Percentiles rank a stretch among this genome's conserved stretches.
Conservation (phyloP, 202 grass and related monocot genomes). For the Carex arenaria region DNA sequence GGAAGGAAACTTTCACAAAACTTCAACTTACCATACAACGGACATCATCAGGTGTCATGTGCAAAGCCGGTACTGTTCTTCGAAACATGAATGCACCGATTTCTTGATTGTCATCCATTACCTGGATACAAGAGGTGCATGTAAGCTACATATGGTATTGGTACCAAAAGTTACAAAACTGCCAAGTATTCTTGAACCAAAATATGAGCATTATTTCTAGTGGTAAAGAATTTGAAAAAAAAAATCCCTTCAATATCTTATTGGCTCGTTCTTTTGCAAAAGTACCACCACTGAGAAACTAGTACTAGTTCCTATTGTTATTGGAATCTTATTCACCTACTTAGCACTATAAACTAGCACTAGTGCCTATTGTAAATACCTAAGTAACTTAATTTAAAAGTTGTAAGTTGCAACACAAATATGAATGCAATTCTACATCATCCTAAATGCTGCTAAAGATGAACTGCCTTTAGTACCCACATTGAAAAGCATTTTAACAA, state of each 20-base stretch:
- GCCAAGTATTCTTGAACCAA: background rate
- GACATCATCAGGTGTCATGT: slow-evolving; percentile 91
- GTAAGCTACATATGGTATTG: background rate
- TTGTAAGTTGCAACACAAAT: background rate
- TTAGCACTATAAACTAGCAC: background rate
- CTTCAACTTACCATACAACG: slow-evolving; percentile 79
- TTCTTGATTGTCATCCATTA: slow-evolving; percentile 99
- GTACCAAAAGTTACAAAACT: background rate
- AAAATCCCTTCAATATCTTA: background rate
- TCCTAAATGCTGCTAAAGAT: background rate
- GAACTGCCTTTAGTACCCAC: background rate
- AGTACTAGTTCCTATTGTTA: too few species aligned
- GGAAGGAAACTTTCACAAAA: background rate
- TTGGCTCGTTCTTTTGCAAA: background rate
- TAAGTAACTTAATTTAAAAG: too few species aligned
- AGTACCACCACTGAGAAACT: background rate
- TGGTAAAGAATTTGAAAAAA: background rate
- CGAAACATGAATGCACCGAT: slow-evolving; percentile 98
- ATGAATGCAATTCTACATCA: background rate
- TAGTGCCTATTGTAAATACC: background rate
- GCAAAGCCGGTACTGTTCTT: slow-evolving; percentile 82
- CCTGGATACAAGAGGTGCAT: slow-evolving; percentile 33
- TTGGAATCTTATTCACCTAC: too few species aligned
- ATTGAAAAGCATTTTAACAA: background rate
- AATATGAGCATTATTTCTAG: background rate